Conservation (phyloP, 805 yeast species). For the Cyberlindnera suaveolens region DNA sequence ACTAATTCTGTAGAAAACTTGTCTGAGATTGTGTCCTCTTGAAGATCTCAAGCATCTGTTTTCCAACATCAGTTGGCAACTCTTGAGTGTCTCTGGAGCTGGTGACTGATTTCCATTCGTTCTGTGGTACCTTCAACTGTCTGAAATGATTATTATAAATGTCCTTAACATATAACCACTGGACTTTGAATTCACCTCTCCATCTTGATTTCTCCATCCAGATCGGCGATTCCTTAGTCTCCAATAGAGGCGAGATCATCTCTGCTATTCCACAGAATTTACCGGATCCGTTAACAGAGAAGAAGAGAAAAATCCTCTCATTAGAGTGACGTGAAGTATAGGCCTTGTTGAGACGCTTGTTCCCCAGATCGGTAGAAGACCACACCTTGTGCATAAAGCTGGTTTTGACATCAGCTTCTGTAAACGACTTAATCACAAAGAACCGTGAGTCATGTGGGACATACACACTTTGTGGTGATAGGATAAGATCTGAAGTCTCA, state of each 20-base stretch:
- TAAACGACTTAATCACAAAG: conserved; percentile 53
- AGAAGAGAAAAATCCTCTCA: conserved; percentile 40
- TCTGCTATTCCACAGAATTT: conserved; percentile 54
- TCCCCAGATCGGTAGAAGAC: conserved; percentile 56
- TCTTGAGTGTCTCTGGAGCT: conserved; percentile 60
- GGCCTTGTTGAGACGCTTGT: conserved; percentile 43
- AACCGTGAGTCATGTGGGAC: conserved; percentile 30
- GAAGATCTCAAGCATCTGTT: conserved; percentile 41
- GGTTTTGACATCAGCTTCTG: conserved; percentile 40
- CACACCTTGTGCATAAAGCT: conserved; percentile 46
- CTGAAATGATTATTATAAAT: conserved; percentile 43
- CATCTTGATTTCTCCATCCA: conserved; percentile 44
- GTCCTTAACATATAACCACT: conserved; percentile 47
- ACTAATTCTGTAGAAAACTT: conserved; percentile 14
- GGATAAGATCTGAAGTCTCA: conserved; percentile 5
- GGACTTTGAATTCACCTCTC: conserved; percentile 47
- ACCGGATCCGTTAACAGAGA: conserved; percentile 54
- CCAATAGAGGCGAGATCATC: conserved; percentile 32
- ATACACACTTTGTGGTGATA: conserved; percentile 12
- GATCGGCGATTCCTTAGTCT: conserved; percentile 30
- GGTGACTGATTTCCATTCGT: conserved; percentile 47
- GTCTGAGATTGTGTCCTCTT: conserved; percentile 13
- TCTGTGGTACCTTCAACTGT: conserved; percentile 34
- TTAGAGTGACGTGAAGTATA: conserved; percentile 19
- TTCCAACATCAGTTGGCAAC: conserved; percentile 42